Conservation (phyloP, 495 filamentous ascomycete species). For the Glarea lozoyensis region DNA sequence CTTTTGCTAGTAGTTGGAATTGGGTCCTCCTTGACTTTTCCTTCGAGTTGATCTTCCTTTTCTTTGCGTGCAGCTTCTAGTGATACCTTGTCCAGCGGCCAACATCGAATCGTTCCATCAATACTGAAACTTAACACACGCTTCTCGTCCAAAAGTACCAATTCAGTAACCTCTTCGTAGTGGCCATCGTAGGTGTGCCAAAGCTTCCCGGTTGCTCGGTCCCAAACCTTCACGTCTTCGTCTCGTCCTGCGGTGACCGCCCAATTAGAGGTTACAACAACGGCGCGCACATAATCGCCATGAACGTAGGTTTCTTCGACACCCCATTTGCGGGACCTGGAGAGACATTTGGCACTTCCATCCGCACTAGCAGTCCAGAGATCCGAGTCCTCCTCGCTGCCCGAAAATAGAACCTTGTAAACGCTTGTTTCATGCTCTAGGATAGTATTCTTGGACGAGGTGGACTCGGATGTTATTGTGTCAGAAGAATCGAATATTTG, state of each 20-base stretch:
- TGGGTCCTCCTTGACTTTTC: slow-evolving; percentile 21
- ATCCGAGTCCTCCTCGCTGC: slow-evolving; percentile 54
- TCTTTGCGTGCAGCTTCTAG: slow-evolving; percentile 48
- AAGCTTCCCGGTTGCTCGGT: slow-evolving; percentile 60
- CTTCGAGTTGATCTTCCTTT: slow-evolving; percentile 31
- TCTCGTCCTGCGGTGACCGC: slow-evolving; percentile 85
- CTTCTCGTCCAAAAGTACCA: slow-evolving; percentile 50
- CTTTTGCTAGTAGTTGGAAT: slow-evolving; percentile 25
- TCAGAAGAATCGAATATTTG: slow-evolving; percentile 34
- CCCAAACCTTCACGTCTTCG: slow-evolving; percentile 88
- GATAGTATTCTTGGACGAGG: slow-evolving; percentile 45
- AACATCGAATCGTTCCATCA: slow-evolving; percentile 78
- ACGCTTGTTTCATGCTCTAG: slow-evolving; percentile 84
- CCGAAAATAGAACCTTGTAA: slow-evolving; percentile 62
- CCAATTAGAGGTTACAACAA: slow-evolving; percentile 67
- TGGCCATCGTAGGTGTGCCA: slow-evolving; percentile 75
- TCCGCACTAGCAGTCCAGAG: slow-evolving; percentile 90
- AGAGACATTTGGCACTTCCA: slow-evolving; percentile 67
- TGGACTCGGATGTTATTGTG: slow-evolving; percentile 20
- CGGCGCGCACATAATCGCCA: slow-evolving; percentile 81
- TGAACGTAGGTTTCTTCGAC: slow-evolving; percentile 65
- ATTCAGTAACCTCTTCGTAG: slow-evolving; percentile 82
- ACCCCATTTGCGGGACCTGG: slow-evolving; percentile 54
- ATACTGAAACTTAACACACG: slow-evolving; percentile 73
- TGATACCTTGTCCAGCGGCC: slow-evolving; percentile 59